A percentile compares a stretch with the other conserved stretches of the same genome.
Evolutionary conservation across 257 asterid species (phyloP).

Genomic region (Sherardia arvensis): DNA sequence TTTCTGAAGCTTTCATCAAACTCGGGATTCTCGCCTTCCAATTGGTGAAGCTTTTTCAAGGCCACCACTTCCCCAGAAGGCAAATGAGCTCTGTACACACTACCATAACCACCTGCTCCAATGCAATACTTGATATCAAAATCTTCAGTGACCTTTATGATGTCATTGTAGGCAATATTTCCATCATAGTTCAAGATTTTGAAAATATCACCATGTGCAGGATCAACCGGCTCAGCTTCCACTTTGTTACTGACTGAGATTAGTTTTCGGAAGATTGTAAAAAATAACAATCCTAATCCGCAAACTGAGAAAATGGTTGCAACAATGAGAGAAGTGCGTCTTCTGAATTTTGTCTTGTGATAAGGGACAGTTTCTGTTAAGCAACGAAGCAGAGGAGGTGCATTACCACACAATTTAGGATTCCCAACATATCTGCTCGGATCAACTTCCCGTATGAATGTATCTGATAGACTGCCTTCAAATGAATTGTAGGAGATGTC

Average conservation of each 20-base stretch:
- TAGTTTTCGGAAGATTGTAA: background rate
- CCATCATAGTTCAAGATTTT: slow-evolving; percentile 1
- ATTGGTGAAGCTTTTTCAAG: background rate
- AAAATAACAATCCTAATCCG: no score
- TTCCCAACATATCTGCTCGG: background rate
- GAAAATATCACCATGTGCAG: background rate
- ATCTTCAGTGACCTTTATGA: background rate
- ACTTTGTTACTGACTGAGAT: background rate
- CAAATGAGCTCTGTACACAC: background rate
- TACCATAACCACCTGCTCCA: slow-evolving; percentile 4
- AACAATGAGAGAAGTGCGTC: no score
- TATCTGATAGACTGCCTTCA: background rate
- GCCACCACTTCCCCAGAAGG: background rate
- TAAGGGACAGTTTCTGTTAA: no score
- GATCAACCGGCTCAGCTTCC: background rate
- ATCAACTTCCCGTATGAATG: background rate
- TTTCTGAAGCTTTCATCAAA: slow-evolving; percentile 1
- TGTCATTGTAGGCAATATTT: slow-evolving; percentile 4
- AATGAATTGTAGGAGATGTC: background rate
- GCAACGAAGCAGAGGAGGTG: background rate
- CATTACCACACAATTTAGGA: background rate
- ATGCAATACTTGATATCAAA: slow-evolving; percentile 4
- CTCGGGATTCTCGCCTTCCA: background rate
- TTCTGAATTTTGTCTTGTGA: background rate
- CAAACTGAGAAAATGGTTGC: no score